Evolutionary conservation across 1,284 basidiomycete genomes (phyloP), one percentile per base, ranked within the genome.

Genomic region (Ceratobasidium sp.): DNA sequence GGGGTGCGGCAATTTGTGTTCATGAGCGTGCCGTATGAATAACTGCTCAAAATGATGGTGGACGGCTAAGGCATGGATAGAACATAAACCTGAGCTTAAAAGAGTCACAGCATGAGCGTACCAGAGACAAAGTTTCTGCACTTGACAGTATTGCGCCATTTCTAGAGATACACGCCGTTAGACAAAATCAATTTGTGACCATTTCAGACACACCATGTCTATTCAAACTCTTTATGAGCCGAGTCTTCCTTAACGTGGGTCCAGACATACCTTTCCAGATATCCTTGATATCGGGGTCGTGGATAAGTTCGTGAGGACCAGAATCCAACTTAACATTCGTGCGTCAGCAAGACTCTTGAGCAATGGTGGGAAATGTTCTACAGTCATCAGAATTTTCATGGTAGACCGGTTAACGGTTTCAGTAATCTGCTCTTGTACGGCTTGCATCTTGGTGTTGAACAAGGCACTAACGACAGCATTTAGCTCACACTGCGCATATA

Each of bases 41-140:
- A 53, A n/a, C 54, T 39, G 65, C 28, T 67, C 65, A 23, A 53
- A 67, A 15, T 67, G 65, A 23, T 67, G 65, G 54, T 67, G 65
- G 65, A 67, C 51, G 49, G 65, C 65, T 67, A 35, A 7, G 31
- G 39, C 23, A 13, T 5, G 28, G 2, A 7, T n/a, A 7, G 49
- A 1, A 2, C 5, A 58, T 8, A 20, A 35, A 33, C n/a, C n/a
- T n/a, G 17, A 5, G 7, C 7, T 35, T 20, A 2, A 3, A 17
- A 37, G 20, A 23, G 3, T 17, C 3, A 51, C 65, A 54, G 54
- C 15, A 54, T 5, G 28, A 3, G n/a, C 65, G 10, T 23, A 67
- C 65, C 65, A 54, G 65, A 67, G 6, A 67, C 65, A 53, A 67
- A 67, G 13, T 67, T 20, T 26, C 65, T 67, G n/a, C 65, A 67